Base-by-base conservation (phyloP, 495 filamentous ascomycete genomes). In the Rhypophila decipiens region DNA sequence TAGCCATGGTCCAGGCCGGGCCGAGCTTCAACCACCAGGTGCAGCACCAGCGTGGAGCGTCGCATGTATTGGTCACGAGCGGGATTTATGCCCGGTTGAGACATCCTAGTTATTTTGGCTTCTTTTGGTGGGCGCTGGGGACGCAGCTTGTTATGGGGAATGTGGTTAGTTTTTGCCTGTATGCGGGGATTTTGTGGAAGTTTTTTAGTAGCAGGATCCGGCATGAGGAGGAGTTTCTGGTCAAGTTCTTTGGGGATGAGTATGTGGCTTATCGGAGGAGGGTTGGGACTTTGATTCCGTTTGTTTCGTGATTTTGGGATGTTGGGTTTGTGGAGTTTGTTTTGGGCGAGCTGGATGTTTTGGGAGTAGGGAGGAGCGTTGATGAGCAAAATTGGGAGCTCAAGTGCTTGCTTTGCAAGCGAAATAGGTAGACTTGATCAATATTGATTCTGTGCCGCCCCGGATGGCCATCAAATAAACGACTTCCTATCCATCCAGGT, bases 121-220 rank as follows among this genome's bases (percentile, higher is more conserved):
- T 94, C 68, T 98, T 95, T 61, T 97, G 88, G 85, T 98, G 90
- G 90, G 89, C 85, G 0, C 47, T 97, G n/a, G 93, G 93, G 1
- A 95, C 88, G 33, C 93, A 98, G 73, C 55, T 97, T 44, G 80
- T 94, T 22, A 70, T 96, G 46, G 90, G 91, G 24, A 98, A 98
- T 69, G 63, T 74, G 12, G 56, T 94, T 1, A 91, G 89, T 57
- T 78, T 90, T 17, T 51, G 84, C 18, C 84, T 65, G 20, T 96
- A 94, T 74, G 66, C 79, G 2, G 55, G 78, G 19, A 83, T 91
- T 17, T 59, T 97, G 58, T 95, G 87, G 87, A 74, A 66, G 47
- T 98, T 98, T 63, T 98, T 98, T 58, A 66, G 65, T 5, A 64
- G 48, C 15, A 70, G 93, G 50, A 89, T 98, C 51, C 46, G 52